Conservation (phyloP, 164 flowering plant species). For the Kalanchoe fedtschenkoi region DNA sequence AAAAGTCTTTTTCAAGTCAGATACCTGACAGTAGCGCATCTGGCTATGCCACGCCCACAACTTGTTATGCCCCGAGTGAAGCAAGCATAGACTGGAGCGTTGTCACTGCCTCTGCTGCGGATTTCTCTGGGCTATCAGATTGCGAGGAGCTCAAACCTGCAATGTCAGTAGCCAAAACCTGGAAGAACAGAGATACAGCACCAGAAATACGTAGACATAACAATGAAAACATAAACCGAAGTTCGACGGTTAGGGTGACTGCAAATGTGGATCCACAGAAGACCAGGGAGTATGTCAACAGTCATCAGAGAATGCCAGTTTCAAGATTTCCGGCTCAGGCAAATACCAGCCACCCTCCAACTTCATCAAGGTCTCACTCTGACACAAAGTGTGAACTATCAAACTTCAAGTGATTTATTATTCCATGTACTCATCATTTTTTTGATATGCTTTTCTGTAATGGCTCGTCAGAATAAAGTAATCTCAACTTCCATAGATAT, state of each 20-base stretch:
- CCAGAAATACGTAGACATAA: neutral
- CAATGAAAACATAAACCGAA: slow-evolving; percentile 9
- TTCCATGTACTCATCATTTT: neutral
- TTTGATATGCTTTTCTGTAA: too few relatives aligned
- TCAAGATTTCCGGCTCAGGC: neutral
- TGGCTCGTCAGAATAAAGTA: too few relatives aligned
- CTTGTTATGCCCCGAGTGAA: slow-evolving; percentile 73
- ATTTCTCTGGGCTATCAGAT: slow-evolving; percentile 32
- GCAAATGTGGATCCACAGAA: slow-evolving; percentile 17
- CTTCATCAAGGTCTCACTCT: neutral
- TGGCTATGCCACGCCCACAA: slow-evolving; percentile 29
- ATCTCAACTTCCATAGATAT: neutral
- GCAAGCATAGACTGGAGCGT: slow-evolving; percentile 64
- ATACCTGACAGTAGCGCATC: slow-evolving; percentile 25
- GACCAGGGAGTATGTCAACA: neutral
- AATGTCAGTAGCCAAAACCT: neutral
- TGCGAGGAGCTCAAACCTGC: slow-evolving; percentile 15
- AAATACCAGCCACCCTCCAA: neutral
- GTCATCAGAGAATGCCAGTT: neutral
- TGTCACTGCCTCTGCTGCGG: slow-evolving; percentile 47
- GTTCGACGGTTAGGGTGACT: slow-evolving; percentile 33
- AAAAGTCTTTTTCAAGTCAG: slow-evolving; percentile 31
- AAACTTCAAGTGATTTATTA: neutral
- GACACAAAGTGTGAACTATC: neutral
- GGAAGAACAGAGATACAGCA: neutral